phyloP scores from a whole-genome alignment of 495 filamentous ascomycete genomes.

The Geoglossum glabrum region DNA sequence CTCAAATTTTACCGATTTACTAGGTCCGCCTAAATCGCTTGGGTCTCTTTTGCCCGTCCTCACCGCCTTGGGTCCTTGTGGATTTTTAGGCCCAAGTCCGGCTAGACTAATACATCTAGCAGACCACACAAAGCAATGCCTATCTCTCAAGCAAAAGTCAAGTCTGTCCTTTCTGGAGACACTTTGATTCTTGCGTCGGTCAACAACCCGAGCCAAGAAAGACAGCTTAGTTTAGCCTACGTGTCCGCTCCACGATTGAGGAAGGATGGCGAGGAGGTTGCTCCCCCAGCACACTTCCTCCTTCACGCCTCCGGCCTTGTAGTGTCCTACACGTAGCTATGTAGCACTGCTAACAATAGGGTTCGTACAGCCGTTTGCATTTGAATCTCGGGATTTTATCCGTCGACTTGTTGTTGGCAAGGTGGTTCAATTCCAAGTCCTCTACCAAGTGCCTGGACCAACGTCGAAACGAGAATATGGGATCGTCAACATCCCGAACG shows the following conservation, averaged over 20 bases:
- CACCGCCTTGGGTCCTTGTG: not conserved
- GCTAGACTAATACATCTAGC: not conserved
- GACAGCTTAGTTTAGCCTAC: conserved; percentile 73
- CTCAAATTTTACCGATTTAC: not conserved
- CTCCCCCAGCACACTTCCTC: not conserved
- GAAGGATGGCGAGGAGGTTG: conserved; percentile 77
- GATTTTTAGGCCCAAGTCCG: not conserved
- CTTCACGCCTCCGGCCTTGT: not conserved
- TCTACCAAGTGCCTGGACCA: conserved; percentile 51
- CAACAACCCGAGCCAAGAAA: conserved; percentile 55
- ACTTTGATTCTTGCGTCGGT: conserved; percentile 62
- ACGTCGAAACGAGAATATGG: conserved; percentile 73
- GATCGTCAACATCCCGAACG: conserved; percentile 46
- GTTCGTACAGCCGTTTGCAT: conserved; percentile 46
- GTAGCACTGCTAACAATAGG: not conserved
- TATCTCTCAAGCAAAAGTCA: conserved; percentile 51
- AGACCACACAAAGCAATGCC: conserved; percentile 5
- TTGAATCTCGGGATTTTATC: conserved; percentile 82
- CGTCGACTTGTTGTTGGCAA: conserved; percentile 71
- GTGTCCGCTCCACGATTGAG: conserved; percentile 70
- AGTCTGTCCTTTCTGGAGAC: conserved; percentile 83
- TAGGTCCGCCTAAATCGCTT: no score
- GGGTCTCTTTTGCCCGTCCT: not conserved
- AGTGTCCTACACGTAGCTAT: not conserved
- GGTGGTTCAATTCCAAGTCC: conserved; percentile 57